Evolutionary conservation across 768 basidiomycete species (phyloP).

Genomic region (Leccinum incarnatum): DNA sequence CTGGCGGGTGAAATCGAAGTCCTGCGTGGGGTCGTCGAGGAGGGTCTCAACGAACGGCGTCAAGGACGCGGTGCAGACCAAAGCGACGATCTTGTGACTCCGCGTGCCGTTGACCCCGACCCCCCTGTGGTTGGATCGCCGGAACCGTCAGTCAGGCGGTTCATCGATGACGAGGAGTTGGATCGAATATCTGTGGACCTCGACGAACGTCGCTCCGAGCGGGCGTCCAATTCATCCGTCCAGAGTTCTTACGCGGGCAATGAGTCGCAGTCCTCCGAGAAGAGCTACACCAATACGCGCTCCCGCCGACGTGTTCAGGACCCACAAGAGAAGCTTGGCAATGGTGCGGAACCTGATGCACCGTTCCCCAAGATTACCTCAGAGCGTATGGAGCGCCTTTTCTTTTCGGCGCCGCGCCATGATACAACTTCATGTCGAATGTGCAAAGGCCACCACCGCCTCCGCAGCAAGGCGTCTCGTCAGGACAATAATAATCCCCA

Average conservation of each 20-base stretch:
- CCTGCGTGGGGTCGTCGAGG: slow-evolving; percentile 82
- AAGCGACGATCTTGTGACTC: slow-evolving; percentile 1
- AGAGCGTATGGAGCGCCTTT: slow-evolving; percentile 70
- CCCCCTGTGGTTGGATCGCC: slow-evolving; percentile 5
- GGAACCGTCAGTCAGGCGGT: slow-evolving; percentile 27
- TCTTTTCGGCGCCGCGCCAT: slow-evolving; percentile 79
- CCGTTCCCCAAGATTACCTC: slow-evolving; percentile 86
- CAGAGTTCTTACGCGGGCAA: slow-evolving; percentile 12
- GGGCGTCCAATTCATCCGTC: slow-evolving; percentile 31
- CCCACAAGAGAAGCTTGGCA: slow-evolving; percentile 11
- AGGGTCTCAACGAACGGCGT: slow-evolving; percentile 74
- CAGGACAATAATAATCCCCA: slow-evolving; percentile 24
- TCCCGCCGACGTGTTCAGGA: slow-evolving; percentile 4
- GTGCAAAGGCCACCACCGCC: slow-evolving; percentile 51
- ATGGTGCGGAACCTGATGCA: slow-evolving; percentile 31
- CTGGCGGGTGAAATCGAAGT: slow-evolving; percentile 85
- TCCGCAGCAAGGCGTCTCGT: slow-evolving; percentile 46
- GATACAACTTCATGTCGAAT: slow-evolving; percentile 62
- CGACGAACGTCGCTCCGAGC: slow-evolving; percentile 60
- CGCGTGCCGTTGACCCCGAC: neutral
- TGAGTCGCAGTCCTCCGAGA: slow-evolving; percentile 4
- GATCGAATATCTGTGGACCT: slow-evolving; percentile 64
- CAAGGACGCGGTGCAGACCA: slow-evolving; percentile 44
- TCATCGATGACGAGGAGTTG: slow-evolving; percentile 57
- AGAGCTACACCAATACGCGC: neutral